These are phyloP conservation scores for Yamadazyma akitaensis DNA, from an alignment of 805 yeast genomes.

Conservation along the genomic window DNA sequence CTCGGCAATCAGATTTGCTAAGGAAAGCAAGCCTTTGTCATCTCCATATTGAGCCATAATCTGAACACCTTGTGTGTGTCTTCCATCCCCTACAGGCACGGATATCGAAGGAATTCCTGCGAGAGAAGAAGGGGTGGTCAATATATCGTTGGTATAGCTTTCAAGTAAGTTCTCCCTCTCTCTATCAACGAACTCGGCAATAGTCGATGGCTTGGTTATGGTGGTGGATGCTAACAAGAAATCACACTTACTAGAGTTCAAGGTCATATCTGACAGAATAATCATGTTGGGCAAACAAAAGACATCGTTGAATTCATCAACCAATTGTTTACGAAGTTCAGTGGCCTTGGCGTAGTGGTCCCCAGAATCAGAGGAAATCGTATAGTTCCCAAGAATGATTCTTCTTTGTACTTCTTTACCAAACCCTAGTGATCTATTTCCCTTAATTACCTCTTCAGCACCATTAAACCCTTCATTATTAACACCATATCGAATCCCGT, in stretches of 20 bases:
- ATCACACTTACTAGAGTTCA: slow-evolving; percentile 40
- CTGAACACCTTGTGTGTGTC: slow-evolving; percentile 60
- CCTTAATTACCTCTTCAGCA: slow-evolving; percentile 18
- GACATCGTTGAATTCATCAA: slow-evolving; percentile 60
- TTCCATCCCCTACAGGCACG: slow-evolving; percentile 51
- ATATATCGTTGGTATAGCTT: slow-evolving; percentile 74
- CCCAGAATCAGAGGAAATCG: slow-evolving; percentile 70
- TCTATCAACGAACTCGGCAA: slow-evolving; percentile 39
- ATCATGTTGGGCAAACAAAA: slow-evolving; percentile 52
- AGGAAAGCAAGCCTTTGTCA: slow-evolving; percentile 58
- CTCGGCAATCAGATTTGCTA: slow-evolving; percentile 13
- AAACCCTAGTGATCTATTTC: slow-evolving; percentile 63
- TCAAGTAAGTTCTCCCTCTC: slow-evolving; percentile 48
- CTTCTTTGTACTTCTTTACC: slow-evolving; percentile 84
- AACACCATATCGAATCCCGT: slow-evolving; percentile 83
- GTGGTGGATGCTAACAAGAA: slow-evolving; percentile 74
- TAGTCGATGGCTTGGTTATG: slow-evolving; percentile 50
- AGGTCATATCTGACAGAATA: not conserved
- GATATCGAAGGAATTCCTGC: slow-evolving; percentile 88
- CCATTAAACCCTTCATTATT: slow-evolving; percentile 29
- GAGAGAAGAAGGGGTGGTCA: slow-evolving; percentile 86
- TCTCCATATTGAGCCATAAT: slow-evolving; percentile 83
- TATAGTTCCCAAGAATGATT: slow-evolving; percentile 81
- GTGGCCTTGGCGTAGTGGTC: slow-evolving; percentile 80
- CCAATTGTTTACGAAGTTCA: slow-evolving; percentile 55